Evolutionary conservation across 148 eudicot genomes (phyloP).

Genomic region (Euryodendron excelsum): DNA sequence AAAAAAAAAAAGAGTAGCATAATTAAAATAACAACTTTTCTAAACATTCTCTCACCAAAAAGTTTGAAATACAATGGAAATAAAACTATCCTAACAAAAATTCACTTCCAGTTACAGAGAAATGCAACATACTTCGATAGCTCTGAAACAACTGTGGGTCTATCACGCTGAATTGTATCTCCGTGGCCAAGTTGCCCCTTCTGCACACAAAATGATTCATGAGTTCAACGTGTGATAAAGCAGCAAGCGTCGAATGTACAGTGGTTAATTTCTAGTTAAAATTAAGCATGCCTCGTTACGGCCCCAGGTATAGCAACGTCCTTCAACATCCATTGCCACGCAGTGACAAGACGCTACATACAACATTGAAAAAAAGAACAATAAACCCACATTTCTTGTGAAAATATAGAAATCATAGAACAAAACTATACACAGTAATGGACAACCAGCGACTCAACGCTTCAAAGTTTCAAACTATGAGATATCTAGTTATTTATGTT

Average conservation of each 20-base stretch:
- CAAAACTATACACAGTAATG: conserved; percentile 6
- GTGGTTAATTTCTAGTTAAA: conserved; percentile 1
- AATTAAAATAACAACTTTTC: neutral
- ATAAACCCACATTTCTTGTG: neutral
- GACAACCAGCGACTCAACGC: neutral
- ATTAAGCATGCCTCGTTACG: conserved; percentile 71
- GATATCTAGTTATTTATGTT: neutral
- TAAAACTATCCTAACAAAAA: neutral
- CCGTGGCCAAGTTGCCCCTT: conserved; percentile 98
- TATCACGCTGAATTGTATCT: conserved; percentile 84
- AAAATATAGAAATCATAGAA: neutral
- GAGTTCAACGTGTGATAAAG: neutral
- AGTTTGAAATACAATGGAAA: neutral
- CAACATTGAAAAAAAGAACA: conserved; percentile 18
- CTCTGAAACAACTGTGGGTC: conserved; percentile 87
- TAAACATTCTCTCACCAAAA: neutral
- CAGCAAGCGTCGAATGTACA: no score
- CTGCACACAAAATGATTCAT: conserved; percentile 40
- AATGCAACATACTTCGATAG: conserved; percentile 57
- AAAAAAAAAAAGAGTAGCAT: neutral
- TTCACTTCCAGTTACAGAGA: conserved; percentile 5
- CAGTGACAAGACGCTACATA: conserved; percentile 90
- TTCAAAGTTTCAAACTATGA: neutral
- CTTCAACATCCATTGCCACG: conserved; percentile 92
- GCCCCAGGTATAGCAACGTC: conserved; percentile 99